phyloP scores from a whole-genome alignment of 1,284 basidiomycete genomes.

The Ganoderma lucidum region DNA sequence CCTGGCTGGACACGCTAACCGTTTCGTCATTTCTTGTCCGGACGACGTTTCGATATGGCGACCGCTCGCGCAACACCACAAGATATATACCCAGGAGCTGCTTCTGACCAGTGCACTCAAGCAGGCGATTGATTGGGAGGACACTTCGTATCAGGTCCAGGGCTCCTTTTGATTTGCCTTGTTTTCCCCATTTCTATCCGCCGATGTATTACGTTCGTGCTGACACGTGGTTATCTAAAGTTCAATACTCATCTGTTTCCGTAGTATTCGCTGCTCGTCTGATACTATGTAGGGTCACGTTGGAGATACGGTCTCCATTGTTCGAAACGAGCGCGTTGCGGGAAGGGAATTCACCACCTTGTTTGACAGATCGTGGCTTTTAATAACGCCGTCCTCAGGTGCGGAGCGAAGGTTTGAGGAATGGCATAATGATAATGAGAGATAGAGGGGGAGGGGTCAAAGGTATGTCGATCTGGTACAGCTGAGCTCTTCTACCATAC shows the following conservation, averaged over 20 bases:
- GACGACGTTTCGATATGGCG: slow-evolving; percentile 71
- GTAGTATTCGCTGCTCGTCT: not conserved
- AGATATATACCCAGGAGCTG: slow-evolving; percentile 74
- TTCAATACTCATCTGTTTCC: not conserved
- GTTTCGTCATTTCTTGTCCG: slow-evolving; percentile 68
- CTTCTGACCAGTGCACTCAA: slow-evolving; percentile 67
- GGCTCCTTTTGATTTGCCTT: slow-evolving; percentile 24
- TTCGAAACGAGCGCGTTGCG: not conserved
- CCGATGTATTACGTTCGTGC: not conserved
- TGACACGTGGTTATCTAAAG: not conserved
- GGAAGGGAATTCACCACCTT: too few relatives aligned
- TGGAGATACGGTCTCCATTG: not conserved
- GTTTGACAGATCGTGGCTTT: too few relatives aligned
- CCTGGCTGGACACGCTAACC: slow-evolving; percentile 55
- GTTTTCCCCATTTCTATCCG: too few relatives aligned
- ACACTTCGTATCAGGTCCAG: slow-evolving; percentile 37
- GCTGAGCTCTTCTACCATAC: not conserved
- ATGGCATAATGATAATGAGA: too few relatives aligned
- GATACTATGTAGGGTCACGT: not conserved
- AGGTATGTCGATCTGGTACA: not conserved
- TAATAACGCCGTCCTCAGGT: too few relatives aligned
- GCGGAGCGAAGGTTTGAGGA: too few relatives aligned
- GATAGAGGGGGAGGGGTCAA: not conserved
- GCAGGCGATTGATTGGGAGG: slow-evolving; percentile 73
- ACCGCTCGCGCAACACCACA: slow-evolving; percentile 56